Evolutionary conservation across 306 rosid species (phyloP).

Genomic region (Fragaria vesca): DNA sequence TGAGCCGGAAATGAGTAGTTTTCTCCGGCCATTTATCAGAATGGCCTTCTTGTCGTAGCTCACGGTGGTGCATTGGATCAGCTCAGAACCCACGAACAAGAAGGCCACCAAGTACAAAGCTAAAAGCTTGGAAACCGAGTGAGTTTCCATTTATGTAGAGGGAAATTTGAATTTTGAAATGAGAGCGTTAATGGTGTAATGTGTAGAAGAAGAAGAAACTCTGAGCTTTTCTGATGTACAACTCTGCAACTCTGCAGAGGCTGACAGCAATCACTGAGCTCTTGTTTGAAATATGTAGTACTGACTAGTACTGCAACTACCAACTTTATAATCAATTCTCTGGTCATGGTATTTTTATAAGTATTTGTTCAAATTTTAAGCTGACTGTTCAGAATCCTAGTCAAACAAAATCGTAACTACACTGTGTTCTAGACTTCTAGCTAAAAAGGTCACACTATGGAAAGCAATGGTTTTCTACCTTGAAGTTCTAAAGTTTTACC

Average conservation of each 20-base stretch:
- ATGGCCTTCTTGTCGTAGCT: constrained; percentile 80
- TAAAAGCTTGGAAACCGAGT: constrained; percentile 52
- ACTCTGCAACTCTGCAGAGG: constrained; percentile 16
- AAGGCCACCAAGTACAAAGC: constrained; percentile 32
- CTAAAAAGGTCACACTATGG: background rate
- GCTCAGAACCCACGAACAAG: constrained; percentile 42
- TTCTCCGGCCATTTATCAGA: constrained; percentile 81
- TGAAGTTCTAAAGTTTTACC: background rate
- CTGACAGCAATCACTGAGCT: constrained; percentile 23
- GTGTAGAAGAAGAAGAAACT: constrained; percentile 9
- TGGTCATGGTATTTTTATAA: background rate
- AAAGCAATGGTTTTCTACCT: background rate
- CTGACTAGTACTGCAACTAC: background rate
- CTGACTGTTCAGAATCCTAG: background rate
- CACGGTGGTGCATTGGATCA: constrained; percentile 52
- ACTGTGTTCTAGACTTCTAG: background rate
- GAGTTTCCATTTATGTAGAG: constrained; percentile 49
- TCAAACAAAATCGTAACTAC: background rate
- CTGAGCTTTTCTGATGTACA: constrained; percentile 33
- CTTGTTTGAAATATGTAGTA: constrained; percentile 14
- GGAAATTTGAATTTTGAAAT: constrained; percentile 39
- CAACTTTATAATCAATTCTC: background rate
- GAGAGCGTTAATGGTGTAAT: background rate
- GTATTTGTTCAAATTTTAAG: background rate
- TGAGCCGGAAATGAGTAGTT: constrained; percentile 87